Percentiles rank a stretch among this genome's conserved stretches.
Conservation (phyloP, 495 filamentous ascomycete species). For the Letharia lupina region DNA sequence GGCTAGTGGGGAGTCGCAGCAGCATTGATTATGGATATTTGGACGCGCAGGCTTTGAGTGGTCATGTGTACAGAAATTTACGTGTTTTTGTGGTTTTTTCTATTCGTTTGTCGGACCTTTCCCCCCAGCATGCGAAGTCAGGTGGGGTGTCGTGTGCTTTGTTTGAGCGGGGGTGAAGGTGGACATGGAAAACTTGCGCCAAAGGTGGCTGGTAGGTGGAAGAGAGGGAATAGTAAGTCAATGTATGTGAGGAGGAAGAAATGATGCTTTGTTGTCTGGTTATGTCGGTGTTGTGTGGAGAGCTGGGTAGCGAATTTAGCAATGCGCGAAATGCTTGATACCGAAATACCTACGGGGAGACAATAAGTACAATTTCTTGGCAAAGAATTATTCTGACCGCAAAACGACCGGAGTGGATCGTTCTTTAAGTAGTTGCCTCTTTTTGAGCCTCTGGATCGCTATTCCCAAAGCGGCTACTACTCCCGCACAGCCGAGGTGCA, state of each 20-base stretch:
- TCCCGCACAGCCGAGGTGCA: not conserved
- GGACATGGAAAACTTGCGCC: no score
- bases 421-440: not conserved
- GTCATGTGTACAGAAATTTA: conserved; percentile 10
- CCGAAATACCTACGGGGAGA: no score
- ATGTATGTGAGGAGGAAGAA: not conserved
- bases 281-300: not conserved
- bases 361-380: not conserved
- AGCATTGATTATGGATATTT: conserved; percentile 34
- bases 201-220: no score
- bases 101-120: not conserved
- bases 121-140: not conserved
- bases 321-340: no score
- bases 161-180: not conserved
- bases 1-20: conserved; percentile 43
- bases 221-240: not conserved
- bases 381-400: not conserved
- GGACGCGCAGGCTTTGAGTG: conserved; percentile 1
- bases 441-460: not conserved
- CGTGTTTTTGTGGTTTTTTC: not conserved
- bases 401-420: not conserved
- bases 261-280: not conserved
- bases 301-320: no score
- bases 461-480: not conserved
- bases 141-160: conserved; percentile 9